phyloP scores from a whole-genome alignment of 352 stramenopile species.

The Globisporangium sylvaticum region DNA sequence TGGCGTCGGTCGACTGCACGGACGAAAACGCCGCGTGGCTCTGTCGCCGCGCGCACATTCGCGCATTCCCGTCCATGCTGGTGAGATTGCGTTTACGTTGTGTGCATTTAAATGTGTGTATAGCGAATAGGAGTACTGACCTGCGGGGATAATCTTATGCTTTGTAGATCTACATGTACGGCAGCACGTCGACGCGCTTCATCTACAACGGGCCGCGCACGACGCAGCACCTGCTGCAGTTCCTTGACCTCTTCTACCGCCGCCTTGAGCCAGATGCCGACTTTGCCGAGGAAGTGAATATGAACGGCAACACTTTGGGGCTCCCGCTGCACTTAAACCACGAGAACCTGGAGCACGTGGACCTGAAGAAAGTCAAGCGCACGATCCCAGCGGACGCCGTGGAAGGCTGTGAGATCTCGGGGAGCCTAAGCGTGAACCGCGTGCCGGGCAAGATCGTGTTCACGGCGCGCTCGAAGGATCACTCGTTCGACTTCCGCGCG shows the following conservation, averaged over 20 bases:
- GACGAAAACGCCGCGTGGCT: slow-evolving; percentile 56
- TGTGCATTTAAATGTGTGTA: not conserved
- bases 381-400: slow-evolving; percentile 28
- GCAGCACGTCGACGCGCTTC: slow-evolving; percentile 67
- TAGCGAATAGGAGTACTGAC: not conserved
- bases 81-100: not conserved
- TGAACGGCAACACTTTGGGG: slow-evolving; percentile 39
- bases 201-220: slow-evolving; percentile 82
- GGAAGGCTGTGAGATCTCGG: slow-evolving; percentile 77
- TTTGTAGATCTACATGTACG: slow-evolving; percentile 79
- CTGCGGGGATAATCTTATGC: not conserved
- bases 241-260: slow-evolving; percentile 81
- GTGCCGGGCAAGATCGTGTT: slow-evolving; percentile 70
- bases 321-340: slow-evolving; percentile 57
- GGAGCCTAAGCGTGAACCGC: slow-evolving; percentile 74
- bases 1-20: slow-evolving; percentile 81
- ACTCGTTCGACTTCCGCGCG: slow-evolving; percentile 57
- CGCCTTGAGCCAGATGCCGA: slow-evolving; percentile 73
- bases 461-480: slow-evolving; percentile 58
- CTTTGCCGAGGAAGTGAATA: slow-evolving; percentile 76
- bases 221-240: slow-evolving; percentile 69
- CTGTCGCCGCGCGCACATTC: slow-evolving; percentile 68
- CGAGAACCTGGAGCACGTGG: slow-evolving; percentile 45
- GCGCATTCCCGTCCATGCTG: slow-evolving; percentile 81
- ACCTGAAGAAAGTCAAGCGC: slow-evolving; percentile 45